Evolutionary conservation across 2,329 filamentous ascomycete species (phyloP), one percentile per base, ranked within the genome.

Genomic region (Xylaria hypoxylon): DNA sequence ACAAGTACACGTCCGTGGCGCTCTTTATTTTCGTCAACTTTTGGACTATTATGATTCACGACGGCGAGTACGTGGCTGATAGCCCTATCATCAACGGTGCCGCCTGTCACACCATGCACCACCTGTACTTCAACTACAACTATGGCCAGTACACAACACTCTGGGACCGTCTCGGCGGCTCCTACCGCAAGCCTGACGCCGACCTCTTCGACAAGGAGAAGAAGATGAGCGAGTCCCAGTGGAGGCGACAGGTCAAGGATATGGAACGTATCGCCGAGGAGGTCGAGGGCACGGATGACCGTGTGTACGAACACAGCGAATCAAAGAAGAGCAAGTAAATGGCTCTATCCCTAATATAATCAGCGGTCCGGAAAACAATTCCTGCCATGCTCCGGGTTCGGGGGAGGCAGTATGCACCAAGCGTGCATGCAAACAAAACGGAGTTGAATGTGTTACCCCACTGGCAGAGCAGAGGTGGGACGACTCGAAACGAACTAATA

Each of bases 41-140:
- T 80, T 98, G 95, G 95, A 97, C 94, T 44, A 93, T 98, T 74
- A 86, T 97, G 82, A 97, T 98, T 76, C 89, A 98, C 80, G 95
- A 98, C 75, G 95, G 95, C 75, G 95, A 98, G 82, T 97, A 97
- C 78, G 88, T 96, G 17, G 91, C 93, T 75, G 92, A 97, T 81
- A 93, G 91, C 75, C 91, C 93, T n/a, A 80, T 97, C 72, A 89
- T 97, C 81, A 98, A 98, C 78, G 95, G 95, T 58, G 94, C 95
- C 13, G 95, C 95, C 31, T 97, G 95, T 84, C 95, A 97, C 80
- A 93, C 91, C 24, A 88, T 94, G 86, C 95, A 98, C 80, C 95
- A 97, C 78, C 80, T 94, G 44, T 92, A 92, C 80, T 92, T 92
- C 84, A 92, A 92, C 82, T 93, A 92, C 85, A 97, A 97, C 82